Conservation (phyloP, 805 yeast species). For the Yarrowia sp. region DNA sequence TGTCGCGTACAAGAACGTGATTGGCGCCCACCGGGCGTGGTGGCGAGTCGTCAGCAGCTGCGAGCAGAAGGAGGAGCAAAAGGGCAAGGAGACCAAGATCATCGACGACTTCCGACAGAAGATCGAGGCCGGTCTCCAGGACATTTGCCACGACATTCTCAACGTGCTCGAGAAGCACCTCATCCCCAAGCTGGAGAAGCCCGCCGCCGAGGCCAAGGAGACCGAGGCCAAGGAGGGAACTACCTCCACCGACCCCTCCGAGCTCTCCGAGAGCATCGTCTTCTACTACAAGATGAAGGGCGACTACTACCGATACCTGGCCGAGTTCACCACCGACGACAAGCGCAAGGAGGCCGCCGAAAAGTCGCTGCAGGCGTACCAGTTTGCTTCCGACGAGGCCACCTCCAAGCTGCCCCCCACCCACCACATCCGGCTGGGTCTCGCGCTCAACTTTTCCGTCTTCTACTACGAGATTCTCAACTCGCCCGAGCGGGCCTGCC, state of each 20-base stretch:
- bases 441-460: conserved; percentile 96
- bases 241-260: conserved; percentile 57
- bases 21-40: conserved; percentile 99
- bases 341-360: conserved; percentile 95
- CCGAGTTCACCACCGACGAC: conserved; percentile 93
- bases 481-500: conserved; percentile 98
- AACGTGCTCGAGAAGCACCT: conserved; percentile 86
- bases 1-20: conserved; percentile 97
- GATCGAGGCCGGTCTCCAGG: conserved; percentile 92
- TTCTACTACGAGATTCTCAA: conserved; percentile 97
- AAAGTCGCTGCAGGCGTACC: conserved; percentile 93
- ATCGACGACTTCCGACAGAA: conserved; percentile 95
- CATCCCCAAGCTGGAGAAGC: conserved; percentile 60
- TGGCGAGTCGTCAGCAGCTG: conserved; percentile 99
- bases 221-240: not conserved
- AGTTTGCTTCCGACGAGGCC: conserved; percentile 96
- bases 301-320: conserved; percentile 98
- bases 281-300: conserved; percentile 99
- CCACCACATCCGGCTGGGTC: conserved; percentile 97
- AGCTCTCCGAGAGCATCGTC: conserved; percentile 97
- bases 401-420: conserved; percentile 98
- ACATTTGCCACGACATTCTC: conserved; percentile 94
- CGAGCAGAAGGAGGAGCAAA: conserved; percentile 98
- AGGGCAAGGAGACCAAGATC: conserved; percentile 89
- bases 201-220: conserved; percentile 12